Percentiles rank a stretch among this genome's conserved stretches.
phyloP scores from a whole-genome alignment of 306 rosid genomes.

The Abrus pulchellus region DNA sequence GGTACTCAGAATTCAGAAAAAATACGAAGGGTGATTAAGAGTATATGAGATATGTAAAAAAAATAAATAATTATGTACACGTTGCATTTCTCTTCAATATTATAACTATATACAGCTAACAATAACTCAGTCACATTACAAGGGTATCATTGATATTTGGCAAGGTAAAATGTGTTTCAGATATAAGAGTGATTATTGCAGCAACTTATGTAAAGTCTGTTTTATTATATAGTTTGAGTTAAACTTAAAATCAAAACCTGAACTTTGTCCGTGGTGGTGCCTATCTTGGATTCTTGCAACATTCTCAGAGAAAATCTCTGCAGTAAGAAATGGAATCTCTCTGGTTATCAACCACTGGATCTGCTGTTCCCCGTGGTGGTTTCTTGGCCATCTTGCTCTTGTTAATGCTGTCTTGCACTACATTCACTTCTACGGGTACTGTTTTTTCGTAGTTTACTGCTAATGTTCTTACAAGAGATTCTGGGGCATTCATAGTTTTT shows the following conservation, averaged over 20 bases:
- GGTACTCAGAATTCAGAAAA: background rate
- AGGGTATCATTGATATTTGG: conserved; percentile 32
- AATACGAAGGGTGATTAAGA: background rate
- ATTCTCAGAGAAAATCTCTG: conserved; percentile 46
- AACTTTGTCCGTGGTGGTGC: conserved; percentile 37
- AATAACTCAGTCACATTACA: background rate
- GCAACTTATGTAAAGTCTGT: background rate
- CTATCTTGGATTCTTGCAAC: conserved; percentile 48
- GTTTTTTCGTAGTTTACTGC: conserved; percentile 15
- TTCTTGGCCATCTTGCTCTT: conserved; percentile 52
- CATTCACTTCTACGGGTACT: conserved; percentile 75
- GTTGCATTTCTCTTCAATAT: background rate
- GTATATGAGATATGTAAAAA: no score
- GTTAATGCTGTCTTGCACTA: conserved; percentile 61
- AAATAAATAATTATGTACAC: background rate
- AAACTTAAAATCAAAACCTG: conserved; percentile 1
- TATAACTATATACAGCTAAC: background rate
- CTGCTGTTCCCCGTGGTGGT: conserved; percentile 55
- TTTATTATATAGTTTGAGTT: background rate
- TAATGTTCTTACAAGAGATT: background rate
- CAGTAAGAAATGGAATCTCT: conserved; percentile 56
- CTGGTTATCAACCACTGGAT: conserved; percentile 58
- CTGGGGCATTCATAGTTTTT: background rate
- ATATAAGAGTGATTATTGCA: background rate
- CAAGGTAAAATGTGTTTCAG: background rate